A percentile compares a stretch with the other conserved stretches of the same genome.
Evolutionary conservation across 208 protist species (phyloP).

Genomic region (Tetramitus jugosus): DNA sequence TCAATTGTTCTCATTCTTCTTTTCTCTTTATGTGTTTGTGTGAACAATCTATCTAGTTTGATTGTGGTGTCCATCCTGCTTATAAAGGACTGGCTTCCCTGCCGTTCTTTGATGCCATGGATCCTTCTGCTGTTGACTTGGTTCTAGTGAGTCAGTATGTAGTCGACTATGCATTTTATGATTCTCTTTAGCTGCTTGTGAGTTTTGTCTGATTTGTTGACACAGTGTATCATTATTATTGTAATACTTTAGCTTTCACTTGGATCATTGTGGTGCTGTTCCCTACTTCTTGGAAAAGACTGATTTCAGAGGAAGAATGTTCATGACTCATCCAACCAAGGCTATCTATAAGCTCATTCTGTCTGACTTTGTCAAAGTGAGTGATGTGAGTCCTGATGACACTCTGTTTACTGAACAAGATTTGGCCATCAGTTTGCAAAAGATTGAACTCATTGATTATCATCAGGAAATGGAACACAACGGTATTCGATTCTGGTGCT

Average conservation of each 20-base stretch:
- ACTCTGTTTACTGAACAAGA: conserved; percentile 78
- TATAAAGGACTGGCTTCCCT: conserved; percentile 81
- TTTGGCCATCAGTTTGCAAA: conserved; percentile 79
- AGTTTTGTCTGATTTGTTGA: conserved; percentile 1
- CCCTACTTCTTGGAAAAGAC: conserved; percentile 91
- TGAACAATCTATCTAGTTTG: conserved; percentile 53
- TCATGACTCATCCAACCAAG: conserved; percentile 95
- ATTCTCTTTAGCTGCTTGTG: conserved; percentile 8
- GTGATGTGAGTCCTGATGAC: conserved; percentile 51
- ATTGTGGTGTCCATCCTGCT: conserved; percentile 97
- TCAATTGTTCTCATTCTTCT: no score
- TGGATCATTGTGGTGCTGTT: conserved; percentile 91
- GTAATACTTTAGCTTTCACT: conserved; percentile 68
- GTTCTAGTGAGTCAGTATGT: conserved; percentile 83
- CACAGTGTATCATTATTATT: neutral
- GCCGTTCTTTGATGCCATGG: conserved; percentile 93
- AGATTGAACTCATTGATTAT: conserved; percentile 94
- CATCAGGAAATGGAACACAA: conserved; percentile 87
- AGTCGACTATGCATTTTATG: no score
- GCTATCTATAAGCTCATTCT: conserved; percentile 92
- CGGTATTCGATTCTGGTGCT: conserved; percentile 91
- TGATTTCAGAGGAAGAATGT: conserved; percentile 85
- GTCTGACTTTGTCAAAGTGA: conserved; percentile 88
- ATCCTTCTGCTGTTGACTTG: conserved; percentile 79
- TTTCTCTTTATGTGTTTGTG: no score